phyloP scores from a whole-genome alignment of 441 rosid genomes.

The Macaranga tanarius region DNA sequence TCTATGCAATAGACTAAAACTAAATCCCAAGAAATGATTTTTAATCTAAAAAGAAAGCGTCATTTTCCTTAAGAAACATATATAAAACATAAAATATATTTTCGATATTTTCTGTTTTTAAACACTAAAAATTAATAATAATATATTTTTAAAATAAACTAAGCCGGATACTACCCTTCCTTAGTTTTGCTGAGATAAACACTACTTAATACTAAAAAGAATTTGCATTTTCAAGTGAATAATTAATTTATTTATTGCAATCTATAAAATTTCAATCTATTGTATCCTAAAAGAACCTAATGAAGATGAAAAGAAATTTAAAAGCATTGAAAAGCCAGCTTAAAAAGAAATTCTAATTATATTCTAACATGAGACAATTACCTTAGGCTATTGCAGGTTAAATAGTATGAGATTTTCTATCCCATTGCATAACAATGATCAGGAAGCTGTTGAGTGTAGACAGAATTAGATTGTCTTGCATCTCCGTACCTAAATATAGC shows the following conservation, averaged over 20 bases:
- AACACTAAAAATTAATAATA: no score
- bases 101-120: no score
- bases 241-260: not conserved
- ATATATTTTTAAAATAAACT: no score
- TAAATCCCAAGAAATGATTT: no score
- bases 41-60: no score
- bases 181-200: no score
- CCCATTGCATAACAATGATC: slow-evolving; percentile 85
- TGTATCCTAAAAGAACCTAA: not conserved
- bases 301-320: not conserved
- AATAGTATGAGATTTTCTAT: slow-evolving; percentile 79
- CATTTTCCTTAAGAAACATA: no score
- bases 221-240: no score
- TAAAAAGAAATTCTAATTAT: not conserved
- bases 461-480: slow-evolving; percentile 78
- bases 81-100: no score
- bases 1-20: no score
- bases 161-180: no score
- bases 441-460: slow-evolving; percentile 91
- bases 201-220: no score
- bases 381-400: slow-evolving; percentile 94
- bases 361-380: slow-evolving; percentile 23
- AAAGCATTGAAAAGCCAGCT: not conserved
- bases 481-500: slow-evolving; percentile 77
- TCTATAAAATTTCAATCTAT: not conserved